Base-by-base conservation (phyloP, 805 yeast genomes). In the Yamadazyma akitaensis region DNA sequence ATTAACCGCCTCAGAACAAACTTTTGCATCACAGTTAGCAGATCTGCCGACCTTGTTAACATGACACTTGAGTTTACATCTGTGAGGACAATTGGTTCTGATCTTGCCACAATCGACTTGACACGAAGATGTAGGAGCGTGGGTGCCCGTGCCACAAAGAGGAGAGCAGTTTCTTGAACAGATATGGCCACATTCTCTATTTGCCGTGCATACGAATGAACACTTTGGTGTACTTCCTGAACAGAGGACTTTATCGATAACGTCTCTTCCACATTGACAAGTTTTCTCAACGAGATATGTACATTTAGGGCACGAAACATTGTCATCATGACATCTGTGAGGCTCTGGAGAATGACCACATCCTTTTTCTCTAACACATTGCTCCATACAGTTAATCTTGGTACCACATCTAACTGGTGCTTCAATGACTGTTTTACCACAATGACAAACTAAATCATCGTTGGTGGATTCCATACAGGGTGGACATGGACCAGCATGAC, bases 331-430 rank as follows among this genome's bases (percentile, higher is more conserved):
- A 61, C 97, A 90, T 30, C 71, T 64, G 60, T 90, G 97, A 30
- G 76, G 72, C 60, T 82, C 85, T 17, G 76, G 79, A 8, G 72
- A 63, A 62, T 88, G 96, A 0, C 92, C 96, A 73, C 96, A 88
- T 0, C 62, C 53, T 30, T 70, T 71, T 2, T 68, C 70, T 42
- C 88, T 70, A 2, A 69, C 64, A 63, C 96, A 88, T 51, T 79
- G 89, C 49, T 78, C 75, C 19, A 69, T 72, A 65, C 96, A 88
- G 10, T 72, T 73, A 3, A 86, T 60, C 38, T 64, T 71, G 0
- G 88, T 79, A 12, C 96, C 96, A 67, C 96, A 88, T 53, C 96
- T 69, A 9, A 88, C 88, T 0, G 96, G 96, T 0, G 96, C 96
- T 17, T 74, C 76, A 5, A 88, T 72, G 2, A 85, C 76, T 0